Base-by-base conservation (phyloP, 176 grass and related monocot genomes). In the Carex scoparia region DNA sequence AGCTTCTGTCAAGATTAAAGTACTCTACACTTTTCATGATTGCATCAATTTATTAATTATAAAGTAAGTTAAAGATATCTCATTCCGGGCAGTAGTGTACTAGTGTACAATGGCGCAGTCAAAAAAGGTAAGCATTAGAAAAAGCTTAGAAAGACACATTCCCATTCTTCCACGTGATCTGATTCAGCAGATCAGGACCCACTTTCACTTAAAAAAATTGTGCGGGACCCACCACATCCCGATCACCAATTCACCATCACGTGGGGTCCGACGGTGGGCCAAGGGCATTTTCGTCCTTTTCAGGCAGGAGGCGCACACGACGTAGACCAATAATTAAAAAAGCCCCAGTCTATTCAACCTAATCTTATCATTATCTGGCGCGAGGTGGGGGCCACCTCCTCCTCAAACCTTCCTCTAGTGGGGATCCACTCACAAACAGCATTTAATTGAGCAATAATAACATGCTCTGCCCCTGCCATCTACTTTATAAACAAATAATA, bases 201-300 rank as follows among this genome's bases (percentile, higher is more conserved):
- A 3, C 32, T 54, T 6, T 77, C 72, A 1, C 38, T 77, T 77
- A 6, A 46, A 75, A 57, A 30, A 71, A 33, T 42, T 16, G 8
- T 10, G 33, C 0, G 11, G 85, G 82, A 3, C 74, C 83, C 80
- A 69, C 80, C 65, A 27, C 27, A 70, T 6, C 3, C 23, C 13
- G 65, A 64, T 60, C 84, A 53, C 83, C 79, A 28, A 46, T 61
- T 60, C 84, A 53, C 83, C 82, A 28, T 62, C 68, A 2, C 57
- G 60, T 16, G 71, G 67, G 80, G 3, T 42, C 48, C 69, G 3
- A 0, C 32, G 0, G 15, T 38, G 31, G 58, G 53, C 56, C 82
- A 72, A 12, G 82, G 90, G 76, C 63, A 87, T 14, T 61, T 11
- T 30, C 44, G 86, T 89, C 89, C 86, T 85, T 70, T 75, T 72